Conservation (phyloP, 2,329 filamentous ascomycete species). For the Phaeophleospora eucalypticola region DNA sequence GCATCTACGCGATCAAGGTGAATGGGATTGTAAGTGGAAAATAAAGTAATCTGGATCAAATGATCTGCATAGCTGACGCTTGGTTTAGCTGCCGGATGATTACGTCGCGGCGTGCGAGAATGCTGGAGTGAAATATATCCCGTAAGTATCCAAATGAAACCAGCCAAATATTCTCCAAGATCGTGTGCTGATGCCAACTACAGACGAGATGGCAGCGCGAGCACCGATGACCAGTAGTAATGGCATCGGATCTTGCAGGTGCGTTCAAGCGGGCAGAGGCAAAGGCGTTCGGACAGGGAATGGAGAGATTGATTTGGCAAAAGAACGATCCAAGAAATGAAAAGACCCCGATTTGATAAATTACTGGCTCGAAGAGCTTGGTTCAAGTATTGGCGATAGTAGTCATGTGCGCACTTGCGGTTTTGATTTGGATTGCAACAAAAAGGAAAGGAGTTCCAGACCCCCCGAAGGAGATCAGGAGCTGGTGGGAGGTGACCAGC, state of each 20-base stretch:
- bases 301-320: neutral
- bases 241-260: neutral
- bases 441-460: neutral
- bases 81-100: slow-evolving; percentile 58
- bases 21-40: slow-evolving; percentile 69
- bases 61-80: no score
- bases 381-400: no score
- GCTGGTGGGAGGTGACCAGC: neutral
- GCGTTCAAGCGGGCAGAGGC: neutral
- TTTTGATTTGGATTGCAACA: neutral
- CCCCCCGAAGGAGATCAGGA: neutral
- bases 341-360: no score
- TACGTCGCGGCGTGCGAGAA: slow-evolving; percentile 54
- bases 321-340: no score
- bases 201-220: slow-evolving; percentile 20
- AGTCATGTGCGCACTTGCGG: no score
- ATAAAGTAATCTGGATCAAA: no score
- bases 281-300: neutral
- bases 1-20: slow-evolving; percentile 93
- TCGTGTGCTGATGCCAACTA: neutral
- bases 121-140: slow-evolving; percentile 58
- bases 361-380: no score
- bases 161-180: neutral
- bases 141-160: slow-evolving; percentile 38
- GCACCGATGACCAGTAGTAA: slow-evolving; percentile 14